Evolutionary conservation across 129 eudicot species (phyloP), one percentile per base, ranked within the genome.

Genomic region (Tagetes patula): DNA sequence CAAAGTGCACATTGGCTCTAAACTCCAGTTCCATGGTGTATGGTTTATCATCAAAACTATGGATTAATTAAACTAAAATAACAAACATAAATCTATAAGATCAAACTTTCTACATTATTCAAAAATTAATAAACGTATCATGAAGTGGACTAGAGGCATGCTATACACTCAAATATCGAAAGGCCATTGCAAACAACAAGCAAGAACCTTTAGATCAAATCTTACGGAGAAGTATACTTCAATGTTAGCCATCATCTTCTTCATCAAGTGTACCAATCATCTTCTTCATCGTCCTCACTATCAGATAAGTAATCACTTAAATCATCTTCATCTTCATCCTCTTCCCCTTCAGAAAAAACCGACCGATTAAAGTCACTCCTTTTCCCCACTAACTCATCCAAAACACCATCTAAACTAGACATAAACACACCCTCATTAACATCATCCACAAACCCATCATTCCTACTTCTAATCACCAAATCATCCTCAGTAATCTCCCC

Each of bases 401-500:
- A 56, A 41, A 82, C 77, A 45, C 77, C 74, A 71, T 86, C 96
- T 78, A 88, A 67, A 43, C 34, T 42, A 10, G 87, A 76, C 65
- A 83, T 84, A 3, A 78, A 83, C 47, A 77, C 75, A 65, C 14
- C 34, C 42, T 49, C 83, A 64, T 77, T 65, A 47, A 34, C 62
- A 69, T 70, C 82, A 14, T 82, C 84, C 33, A 64, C 69, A 68
- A 27, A 71, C 48, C 71, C 89, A 63, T 41, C 45, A 20, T 31
- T 64, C n/a, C 72, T 75, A 37, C 69, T 56, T 27, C 79, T 84
- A 60, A 34, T 50, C 77, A 82, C 80, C 83, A 94, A 90, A 88
- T 88, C 96, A 65, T 84, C 82, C 82, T 86, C 97, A 3, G 80
- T 76, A 65, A 94, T 73, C 81, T 84, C 96, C 43, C 99, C 96